Percentiles rank a stretch among this genome's conserved stretches.
Conservation (phyloP, 257 asterid species). For the Primulina eburnea region DNA sequence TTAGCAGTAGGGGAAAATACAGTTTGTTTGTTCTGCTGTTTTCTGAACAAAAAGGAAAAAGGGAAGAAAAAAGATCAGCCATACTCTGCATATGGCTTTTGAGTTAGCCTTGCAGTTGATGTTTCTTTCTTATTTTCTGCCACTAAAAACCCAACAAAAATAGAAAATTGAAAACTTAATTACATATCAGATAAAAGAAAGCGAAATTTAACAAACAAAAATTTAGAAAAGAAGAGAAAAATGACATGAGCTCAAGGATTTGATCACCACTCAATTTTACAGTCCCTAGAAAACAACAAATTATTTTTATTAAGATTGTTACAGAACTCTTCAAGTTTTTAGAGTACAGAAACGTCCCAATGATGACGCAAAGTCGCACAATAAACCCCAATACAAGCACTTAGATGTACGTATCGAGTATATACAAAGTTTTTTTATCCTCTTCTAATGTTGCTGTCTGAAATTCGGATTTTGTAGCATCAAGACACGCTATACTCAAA, state of each 20-base stretch:
- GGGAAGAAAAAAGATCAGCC: not conserved
- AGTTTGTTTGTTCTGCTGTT: not conserved
- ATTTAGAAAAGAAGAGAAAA: too few species aligned
- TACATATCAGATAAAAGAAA: too few species aligned
- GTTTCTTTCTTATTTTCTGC: not conserved
- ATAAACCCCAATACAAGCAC: slow-evolving; percentile 32
- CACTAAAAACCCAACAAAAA: not conserved
- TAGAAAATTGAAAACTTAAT: not conserved
- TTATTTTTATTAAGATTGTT: slow-evolving; percentile 9
- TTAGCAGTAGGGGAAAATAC: not conserved
- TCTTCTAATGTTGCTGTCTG: not conserved
- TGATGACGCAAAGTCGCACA: slow-evolving; percentile 26
- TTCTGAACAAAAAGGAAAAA: not conserved
- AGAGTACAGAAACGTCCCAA: slow-evolving; percentile 19
- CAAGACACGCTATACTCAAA: slow-evolving; percentile 29
- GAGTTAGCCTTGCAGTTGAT: not conserved
- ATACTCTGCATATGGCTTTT: not conserved
- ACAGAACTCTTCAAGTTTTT: slow-evolving; percentile 25
- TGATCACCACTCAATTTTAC: slow-evolving; percentile 26
- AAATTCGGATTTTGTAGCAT: not conserved
- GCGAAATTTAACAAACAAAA: not conserved
- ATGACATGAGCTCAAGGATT: not conserved
- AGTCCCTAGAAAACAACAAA: slow-evolving; percentile 16
- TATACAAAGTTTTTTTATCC: not conserved
- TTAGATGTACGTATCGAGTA: slow-evolving; percentile 17